Evolutionary conservation across 2,329 filamentous ascomycete species (phyloP).

Genomic region (Xylariaceae sp.): DNA sequence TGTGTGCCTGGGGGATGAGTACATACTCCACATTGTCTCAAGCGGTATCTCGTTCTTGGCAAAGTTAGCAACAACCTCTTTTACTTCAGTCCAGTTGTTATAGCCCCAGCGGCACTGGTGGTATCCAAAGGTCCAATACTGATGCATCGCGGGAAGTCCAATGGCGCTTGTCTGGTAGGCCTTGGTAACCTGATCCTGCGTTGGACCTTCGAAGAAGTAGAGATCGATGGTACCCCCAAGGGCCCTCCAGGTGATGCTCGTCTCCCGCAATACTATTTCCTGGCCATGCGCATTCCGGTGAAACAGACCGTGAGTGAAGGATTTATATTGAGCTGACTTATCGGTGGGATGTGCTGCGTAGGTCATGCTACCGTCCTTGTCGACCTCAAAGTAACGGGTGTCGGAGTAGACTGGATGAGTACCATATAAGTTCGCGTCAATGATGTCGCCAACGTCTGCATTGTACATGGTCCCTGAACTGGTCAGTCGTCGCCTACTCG

Average conservation of each 20-base stretch:
- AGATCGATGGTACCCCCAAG: constrained; percentile 73
- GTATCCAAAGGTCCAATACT: constrained; percentile 75
- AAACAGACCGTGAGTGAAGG: constrained; percentile 71
- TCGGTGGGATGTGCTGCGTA: constrained; percentile 52
- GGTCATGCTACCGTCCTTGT: constrained; percentile 42
- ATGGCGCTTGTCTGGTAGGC: constrained; percentile 63
- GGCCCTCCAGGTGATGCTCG: constrained; percentile 65
- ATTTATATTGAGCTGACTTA: constrained; percentile 51
- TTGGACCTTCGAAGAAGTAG: constrained; percentile 72
- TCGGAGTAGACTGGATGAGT: constrained; percentile 75
- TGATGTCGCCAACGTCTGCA: constrained; percentile 61
- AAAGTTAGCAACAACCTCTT: constrained; percentile 63
- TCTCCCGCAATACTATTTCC: constrained; percentile 60
- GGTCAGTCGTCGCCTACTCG: constrained; percentile 1
- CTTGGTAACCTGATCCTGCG: constrained; percentile 60
- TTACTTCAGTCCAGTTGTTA: constrained; percentile 61
- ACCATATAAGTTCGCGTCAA: constrained; percentile 67
- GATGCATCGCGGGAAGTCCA: constrained; percentile 70
- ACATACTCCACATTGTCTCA: constrained; percentile 61
- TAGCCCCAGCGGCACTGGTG: constrained; percentile 86
- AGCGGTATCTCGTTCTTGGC: constrained; percentile 59
- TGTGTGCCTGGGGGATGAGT: not conserved
- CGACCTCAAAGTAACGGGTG: constrained; percentile 64
- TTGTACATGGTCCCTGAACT: constrained; percentile 47
- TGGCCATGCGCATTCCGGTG: constrained; percentile 71